These are phyloP conservation scores for Globisporangium nunn DNA, from an alignment of 352 stramenopile species.

Conservation along the genomic window DNA sequence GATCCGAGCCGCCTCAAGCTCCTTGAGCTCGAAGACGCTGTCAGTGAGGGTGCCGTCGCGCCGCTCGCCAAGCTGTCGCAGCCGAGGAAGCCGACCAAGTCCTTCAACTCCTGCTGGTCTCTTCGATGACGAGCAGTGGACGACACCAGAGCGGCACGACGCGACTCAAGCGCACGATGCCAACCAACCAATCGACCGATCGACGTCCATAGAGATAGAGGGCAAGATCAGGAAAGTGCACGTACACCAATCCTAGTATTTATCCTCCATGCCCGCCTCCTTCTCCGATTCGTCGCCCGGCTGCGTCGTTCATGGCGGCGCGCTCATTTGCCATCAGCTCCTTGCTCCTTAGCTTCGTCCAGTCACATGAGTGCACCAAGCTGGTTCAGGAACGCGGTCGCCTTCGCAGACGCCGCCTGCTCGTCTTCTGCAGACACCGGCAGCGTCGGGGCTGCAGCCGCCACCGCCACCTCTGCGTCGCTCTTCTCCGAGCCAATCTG, in stretches of 20 bases:
- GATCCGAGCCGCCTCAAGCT: slow-evolving; percentile 42
- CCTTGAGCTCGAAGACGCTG: slow-evolving; percentile 13
- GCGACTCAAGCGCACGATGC: too few relatives aligned
- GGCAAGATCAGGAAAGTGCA: not conserved
- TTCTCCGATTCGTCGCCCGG: too few relatives aligned
- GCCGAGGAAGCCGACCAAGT: not conserved
- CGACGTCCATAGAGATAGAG: not conserved
- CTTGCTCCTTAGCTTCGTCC: not conserved
- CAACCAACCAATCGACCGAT: too few relatives aligned
- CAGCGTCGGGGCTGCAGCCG: not conserved
- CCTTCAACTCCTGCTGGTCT: not conserved
- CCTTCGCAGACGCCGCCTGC: slow-evolving; percentile 31
- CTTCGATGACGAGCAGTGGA: not conserved
- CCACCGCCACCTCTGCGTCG: not conserved
- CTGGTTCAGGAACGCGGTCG: slow-evolving; percentile 54
- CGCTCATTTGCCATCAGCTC: not conserved
- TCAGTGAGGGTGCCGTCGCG: slow-evolving; percentile 5
- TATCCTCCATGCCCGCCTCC: not conserved
- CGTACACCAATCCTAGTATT: slow-evolving; percentile 1
- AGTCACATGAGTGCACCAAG: slow-evolving; percentile 36
- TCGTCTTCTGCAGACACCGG: slow-evolving; percentile 8
- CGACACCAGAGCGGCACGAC: too few relatives aligned
- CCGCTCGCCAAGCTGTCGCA: slow-evolving; percentile 16
- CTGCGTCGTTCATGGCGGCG: too few relatives aligned
- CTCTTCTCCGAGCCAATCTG: slow-evolving; percentile 5